Evolutionary conservation across 2,329 filamentous ascomycete species (phyloP).

Genomic region (Aureobasidium subglaciale): DNA sequence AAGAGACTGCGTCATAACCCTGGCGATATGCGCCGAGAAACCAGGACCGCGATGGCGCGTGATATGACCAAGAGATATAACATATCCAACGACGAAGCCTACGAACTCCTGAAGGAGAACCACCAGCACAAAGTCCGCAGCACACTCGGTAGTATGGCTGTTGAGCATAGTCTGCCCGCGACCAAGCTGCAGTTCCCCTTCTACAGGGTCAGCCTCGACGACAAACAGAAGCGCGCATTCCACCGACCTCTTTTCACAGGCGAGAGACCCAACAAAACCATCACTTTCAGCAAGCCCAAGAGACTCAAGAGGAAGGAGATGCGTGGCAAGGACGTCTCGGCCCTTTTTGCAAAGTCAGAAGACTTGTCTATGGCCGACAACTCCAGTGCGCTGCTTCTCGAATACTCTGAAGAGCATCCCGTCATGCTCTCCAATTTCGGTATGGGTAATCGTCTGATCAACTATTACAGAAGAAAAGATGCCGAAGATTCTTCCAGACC

Average conservation of each 20-base stretch:
- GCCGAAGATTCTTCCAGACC: slow-evolving; percentile 67
- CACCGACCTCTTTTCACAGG: slow-evolving; percentile 70
- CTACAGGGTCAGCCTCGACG: slow-evolving; percentile 77
- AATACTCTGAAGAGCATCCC: slow-evolving; percentile 93
- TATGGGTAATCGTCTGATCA: slow-evolving; percentile 93
- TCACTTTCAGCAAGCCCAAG: slow-evolving; percentile 66
- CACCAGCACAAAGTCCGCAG: slow-evolving; percentile 93
- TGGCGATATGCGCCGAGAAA: slow-evolving; percentile 58
- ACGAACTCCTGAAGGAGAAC: slow-evolving; percentile 92
- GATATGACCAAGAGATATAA: slow-evolving; percentile 81
- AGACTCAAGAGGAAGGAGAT: slow-evolving; percentile 74
- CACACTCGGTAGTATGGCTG: slow-evolving; percentile 80
- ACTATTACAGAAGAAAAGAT: slow-evolving; percentile 88
- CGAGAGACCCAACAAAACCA: slow-evolving; percentile 50
- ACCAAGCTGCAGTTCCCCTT: slow-evolving; percentile 90
- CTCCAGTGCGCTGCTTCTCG: slow-evolving; percentile 76
- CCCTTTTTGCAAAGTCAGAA: slow-evolving; percentile 71
- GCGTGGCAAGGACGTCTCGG: slow-evolving; percentile 69
- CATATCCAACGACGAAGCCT: slow-evolving; percentile 91
- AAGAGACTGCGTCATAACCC: slow-evolving; percentile 46
- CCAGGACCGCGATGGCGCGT: slow-evolving; percentile 61
- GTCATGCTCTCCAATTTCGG: slow-evolving; percentile 91
- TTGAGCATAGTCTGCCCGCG: slow-evolving; percentile 91
- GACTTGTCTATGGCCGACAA: slow-evolving; percentile 86
- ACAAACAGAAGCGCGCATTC: slow-evolving; percentile 69